Conservation (phyloP, 371 early-diverging fungal species). For the Mortierella sp. region DNA sequence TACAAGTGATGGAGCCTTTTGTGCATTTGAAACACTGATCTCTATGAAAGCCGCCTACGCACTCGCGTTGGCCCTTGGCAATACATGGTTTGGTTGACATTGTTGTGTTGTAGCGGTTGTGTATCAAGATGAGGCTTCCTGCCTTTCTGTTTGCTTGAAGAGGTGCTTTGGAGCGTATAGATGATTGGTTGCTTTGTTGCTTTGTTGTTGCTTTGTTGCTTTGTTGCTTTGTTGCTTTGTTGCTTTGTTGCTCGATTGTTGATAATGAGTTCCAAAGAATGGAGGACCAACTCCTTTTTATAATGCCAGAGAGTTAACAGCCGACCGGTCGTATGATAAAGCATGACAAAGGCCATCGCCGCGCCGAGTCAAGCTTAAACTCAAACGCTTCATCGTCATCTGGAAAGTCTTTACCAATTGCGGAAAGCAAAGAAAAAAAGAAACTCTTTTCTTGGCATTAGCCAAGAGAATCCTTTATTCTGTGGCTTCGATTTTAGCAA, state of each 20-base stretch:
- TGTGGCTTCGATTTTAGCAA: no score
- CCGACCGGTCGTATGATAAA: no score
- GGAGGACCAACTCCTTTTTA: neutral
- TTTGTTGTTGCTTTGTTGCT: neutral
- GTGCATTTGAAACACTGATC: conserved; percentile 41
- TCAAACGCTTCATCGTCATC: neutral
- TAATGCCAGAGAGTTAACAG: neutral
- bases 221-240: neutral
- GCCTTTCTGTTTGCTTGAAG: no score
- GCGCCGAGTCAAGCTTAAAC: neutral
- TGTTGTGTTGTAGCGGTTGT: neutral
- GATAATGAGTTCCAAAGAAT: neutral
- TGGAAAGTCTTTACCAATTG: neutral
- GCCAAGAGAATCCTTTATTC: neutral
- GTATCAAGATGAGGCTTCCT: no score
- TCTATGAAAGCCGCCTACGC: conserved; percentile 37
- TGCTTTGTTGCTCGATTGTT: neutral
- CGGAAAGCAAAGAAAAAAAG: no score
- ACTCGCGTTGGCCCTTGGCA: conserved; percentile 38
- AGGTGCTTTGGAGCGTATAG: no score
- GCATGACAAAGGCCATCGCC: no score
- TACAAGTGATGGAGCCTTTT: conserved; percentile 31
- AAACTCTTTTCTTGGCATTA: neutral
- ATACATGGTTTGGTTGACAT: conserved; percentile 33
- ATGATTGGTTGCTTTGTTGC: neutral